These are phyloP conservation scores for Micractinium sp. DNA, from an alignment of 139 green algal species.

Conservation along the genomic window DNA sequence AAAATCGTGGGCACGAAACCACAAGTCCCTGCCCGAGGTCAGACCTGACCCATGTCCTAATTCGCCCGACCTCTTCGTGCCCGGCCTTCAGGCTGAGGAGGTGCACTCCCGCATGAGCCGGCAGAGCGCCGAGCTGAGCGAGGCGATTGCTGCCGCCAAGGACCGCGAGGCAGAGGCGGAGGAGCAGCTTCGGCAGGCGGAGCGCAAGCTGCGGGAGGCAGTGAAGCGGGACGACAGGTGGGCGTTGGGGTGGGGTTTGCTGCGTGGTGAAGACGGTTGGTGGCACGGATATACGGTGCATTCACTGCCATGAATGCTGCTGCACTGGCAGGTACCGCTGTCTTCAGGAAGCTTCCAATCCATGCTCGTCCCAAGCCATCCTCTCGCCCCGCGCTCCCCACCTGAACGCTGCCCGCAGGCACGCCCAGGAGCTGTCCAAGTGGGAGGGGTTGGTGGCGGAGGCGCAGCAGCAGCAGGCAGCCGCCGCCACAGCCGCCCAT, in stretches of 20 bases:
- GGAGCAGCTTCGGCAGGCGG: slow-evolving; percentile 30
- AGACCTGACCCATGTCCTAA: neutral
- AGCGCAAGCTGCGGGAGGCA: slow-evolving; percentile 39
- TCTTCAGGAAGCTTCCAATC: neutral
- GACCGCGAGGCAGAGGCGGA: slow-evolving; percentile 35
- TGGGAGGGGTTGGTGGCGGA: slow-evolving; percentile 36
- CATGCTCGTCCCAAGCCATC: neutral
- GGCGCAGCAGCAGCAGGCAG: slow-evolving; percentile 20
- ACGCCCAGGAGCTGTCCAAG: slow-evolving; percentile 41
- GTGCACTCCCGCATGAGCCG: slow-evolving; percentile 29
- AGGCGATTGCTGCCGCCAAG: slow-evolving; percentile 44
- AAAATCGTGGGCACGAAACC: too few relatives aligned
- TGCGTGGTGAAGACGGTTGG: neutral
- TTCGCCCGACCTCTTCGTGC: neutral
- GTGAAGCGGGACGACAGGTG: slow-evolving; percentile 35
- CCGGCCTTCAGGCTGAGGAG: slow-evolving; percentile 23
- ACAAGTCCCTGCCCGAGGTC: too few relatives aligned
- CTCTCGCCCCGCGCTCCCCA: too few relatives aligned
- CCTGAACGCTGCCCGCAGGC: neutral
- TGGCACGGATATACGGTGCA: too few relatives aligned
- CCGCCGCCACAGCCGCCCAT: slow-evolving; percentile 3
- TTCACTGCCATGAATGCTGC: too few relatives aligned
- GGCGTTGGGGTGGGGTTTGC: neutral
- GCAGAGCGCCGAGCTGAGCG: slow-evolving; percentile 42
- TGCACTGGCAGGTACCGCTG: neutral